A percentile compares a stretch with the other conserved stretches of the same genome.
Conservation (phyloP, 78 protist species). For the Protostelium mycophagum region DNA sequence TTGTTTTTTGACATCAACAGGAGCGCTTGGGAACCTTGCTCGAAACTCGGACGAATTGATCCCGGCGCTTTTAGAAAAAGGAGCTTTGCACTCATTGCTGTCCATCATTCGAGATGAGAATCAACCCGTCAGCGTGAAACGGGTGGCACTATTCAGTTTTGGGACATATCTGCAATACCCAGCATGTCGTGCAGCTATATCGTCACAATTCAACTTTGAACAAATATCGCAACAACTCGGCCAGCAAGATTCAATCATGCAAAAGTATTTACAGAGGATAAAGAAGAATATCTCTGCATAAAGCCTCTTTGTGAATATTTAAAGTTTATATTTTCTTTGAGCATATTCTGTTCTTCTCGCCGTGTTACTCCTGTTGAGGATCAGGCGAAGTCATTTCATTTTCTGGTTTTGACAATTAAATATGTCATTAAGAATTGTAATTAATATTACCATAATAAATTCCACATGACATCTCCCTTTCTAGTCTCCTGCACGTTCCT, state of each 20-base stretch:
- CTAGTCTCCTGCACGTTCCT: too few relatives aligned
- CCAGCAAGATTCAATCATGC: not conserved
- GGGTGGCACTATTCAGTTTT: slow-evolving; percentile 37
- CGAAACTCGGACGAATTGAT: slow-evolving; percentile 41
- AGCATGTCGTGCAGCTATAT: not conserved
- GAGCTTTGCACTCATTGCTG: slow-evolving; percentile 23
- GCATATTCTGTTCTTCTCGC: too few relatives aligned
- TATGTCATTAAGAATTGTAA: too few relatives aligned
- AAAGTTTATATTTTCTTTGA: too few relatives aligned
- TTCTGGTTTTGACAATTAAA: too few relatives aligned
- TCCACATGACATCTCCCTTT: too few relatives aligned
- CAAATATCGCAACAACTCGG: not conserved
- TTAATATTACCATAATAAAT: too few relatives aligned
- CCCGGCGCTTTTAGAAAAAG: not conserved
- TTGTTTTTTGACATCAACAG: too few relatives aligned
- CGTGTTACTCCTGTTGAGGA: too few relatives aligned
- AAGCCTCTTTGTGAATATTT: too few relatives aligned
- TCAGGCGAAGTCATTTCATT: too few relatives aligned
- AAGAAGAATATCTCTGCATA: not conserved
- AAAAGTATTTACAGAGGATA: not conserved
- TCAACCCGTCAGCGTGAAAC: not conserved
- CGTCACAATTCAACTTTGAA: not conserved
- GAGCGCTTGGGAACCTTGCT: slow-evolving; percentile 81
- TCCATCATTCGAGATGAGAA: not conserved
- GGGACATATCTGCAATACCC: slow-evolving; percentile 20